Base-by-base conservation (phyloP, 495 filamentous ascomycete species). In the Neurospora discreta region DNA sequence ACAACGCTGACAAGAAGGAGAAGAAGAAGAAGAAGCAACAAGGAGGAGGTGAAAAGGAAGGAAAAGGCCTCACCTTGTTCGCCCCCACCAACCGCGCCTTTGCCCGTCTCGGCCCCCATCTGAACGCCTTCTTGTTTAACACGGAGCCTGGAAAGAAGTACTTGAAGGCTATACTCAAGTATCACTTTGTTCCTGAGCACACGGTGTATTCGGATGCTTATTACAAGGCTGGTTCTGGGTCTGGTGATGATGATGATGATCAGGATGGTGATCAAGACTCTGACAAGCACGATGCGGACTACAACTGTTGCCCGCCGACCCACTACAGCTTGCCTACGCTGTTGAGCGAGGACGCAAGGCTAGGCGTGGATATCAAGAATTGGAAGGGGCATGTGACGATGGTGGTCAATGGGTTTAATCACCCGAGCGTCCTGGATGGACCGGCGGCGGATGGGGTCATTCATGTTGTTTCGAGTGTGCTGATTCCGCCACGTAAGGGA, bases 151-250 rank as follows among this genome's bases (percentile, higher is more conserved):
- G 93, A 2, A 81, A 82, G 71, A 86, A 88, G 74, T 94, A 90
- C 76, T 83, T 97, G n/a, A 86, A 84, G 71, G 90, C 90, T 1
- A 78, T 97, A 69, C 81, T 97, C 26, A 80, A 89, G 79, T 97
- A 96, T 79, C 92, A 96, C 77, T 80, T 94, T 73, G 90, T 93
- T 1, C 84, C 84, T 7, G 88, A 90, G 74, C 85, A 89, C 74
- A 94, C 92, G 2, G 80, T 98, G 3, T 97, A 97, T 79, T 91
- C 90, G 23, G 94, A 97, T 80, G 91, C 86, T 20, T 92, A 84
- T 76, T 93, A 93, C 79, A 84, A 85, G 13, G 65, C 44, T 11
- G 71, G 75, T 44, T 39, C 39, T 3, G 38, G 38, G 1, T 36
- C 33, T 5, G 33, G 33, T 36, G 2, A 36, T 36, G 2, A 36